Base-by-base conservation (phyloP, 305 asterid genomes). In the Fraxinus nigra region DNA sequence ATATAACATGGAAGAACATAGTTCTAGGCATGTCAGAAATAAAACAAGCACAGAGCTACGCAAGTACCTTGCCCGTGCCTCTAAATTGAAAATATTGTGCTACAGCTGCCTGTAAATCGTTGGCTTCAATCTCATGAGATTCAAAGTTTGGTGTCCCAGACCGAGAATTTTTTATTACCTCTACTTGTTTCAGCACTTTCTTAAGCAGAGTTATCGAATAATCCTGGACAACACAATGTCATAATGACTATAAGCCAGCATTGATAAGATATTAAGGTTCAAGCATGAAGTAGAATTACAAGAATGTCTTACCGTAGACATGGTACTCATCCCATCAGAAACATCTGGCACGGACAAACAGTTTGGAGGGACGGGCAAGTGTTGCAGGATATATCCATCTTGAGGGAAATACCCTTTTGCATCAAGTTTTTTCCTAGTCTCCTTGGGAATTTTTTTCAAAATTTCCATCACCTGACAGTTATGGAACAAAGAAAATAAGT, bases 311-410 rank as follows among this genome's bases (percentile, higher is more conserved):
- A 96, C 99, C 85, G 93, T 91, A 14, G 99, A 96, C 98, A 92
- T 93, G 43, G 95, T 90, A 75, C 89, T 91, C 65, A 87, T 89
- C 82, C 99, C 99, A 90, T 96, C 99, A 28, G 99, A 93, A 73
- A 96, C 37, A 79, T 96, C 99, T 80, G 99, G 99, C 72, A 93
- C 95, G 10, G 98, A 96, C 88, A 96, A 91, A 87, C 98, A 96
- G 88, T 96, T 96, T n/a, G 99, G 99, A 85, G 99, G 99, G 78
- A 96, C 98, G 4, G 99, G 98, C 72, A 96, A 89, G 85, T 87
- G 84, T 85, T 91, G 93, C 87, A 96, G 83, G 79, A 92, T 82
- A 78, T 90, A 96, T 85, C 99, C 99, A 30, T 94, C 99, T 85
- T 96, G 99, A 24, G 94, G 97, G 48, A 87, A 91, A 89, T 85